phyloP scores from a whole-genome alignment of 345 rosid genomes.

The Hibiscus trionum region DNA sequence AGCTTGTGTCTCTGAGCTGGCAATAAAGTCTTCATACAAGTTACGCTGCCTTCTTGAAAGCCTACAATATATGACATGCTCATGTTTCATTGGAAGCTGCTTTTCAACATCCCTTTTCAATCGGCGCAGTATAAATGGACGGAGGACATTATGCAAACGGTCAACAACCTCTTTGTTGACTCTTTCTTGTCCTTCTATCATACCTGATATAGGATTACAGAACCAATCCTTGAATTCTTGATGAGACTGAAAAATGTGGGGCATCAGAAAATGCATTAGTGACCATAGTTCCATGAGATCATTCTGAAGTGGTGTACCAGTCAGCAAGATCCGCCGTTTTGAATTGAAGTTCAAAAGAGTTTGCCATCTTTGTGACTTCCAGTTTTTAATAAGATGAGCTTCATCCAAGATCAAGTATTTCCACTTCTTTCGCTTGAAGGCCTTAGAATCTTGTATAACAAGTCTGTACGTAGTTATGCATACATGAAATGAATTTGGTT shows the following conservation, averaged over 20 bases:
- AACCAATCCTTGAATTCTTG: conserved; percentile 99
- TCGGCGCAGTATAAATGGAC: conserved; percentile 93
- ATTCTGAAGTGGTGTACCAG: conserved; percentile 98
- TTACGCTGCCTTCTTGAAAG: conserved; percentile 96
- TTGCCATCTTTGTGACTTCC: conserved; percentile 99
- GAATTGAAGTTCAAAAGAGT: conserved; percentile 97
- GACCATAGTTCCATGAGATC: conserved; percentile 99
- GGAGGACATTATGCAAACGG: conserved; percentile 98
- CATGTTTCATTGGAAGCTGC: conserved; percentile 89
- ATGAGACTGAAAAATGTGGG: conserved; percentile 97
- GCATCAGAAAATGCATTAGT: conserved; percentile 99
- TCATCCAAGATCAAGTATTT: conserved; percentile 97
- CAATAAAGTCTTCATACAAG: conserved; percentile 97
- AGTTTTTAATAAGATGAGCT: conserved; percentile 98
- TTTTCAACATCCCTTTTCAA: conserved; percentile 97
- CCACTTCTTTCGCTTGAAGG: conserved; percentile 99
- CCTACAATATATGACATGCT: conserved; percentile 91
- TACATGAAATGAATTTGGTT: conserved; percentile 85
- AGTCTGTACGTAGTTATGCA: conserved; percentile 97
- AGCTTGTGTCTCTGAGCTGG: conserved; percentile 97
- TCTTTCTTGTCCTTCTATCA: conserved; percentile 99
- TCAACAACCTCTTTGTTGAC: conserved; percentile 97
- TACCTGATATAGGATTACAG: conserved; percentile 95
- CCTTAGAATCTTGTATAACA: conserved; percentile 92
- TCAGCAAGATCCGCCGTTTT: conserved; percentile 85